phyloP scores from a whole-genome alignment of 768 basidiomycete species.

The Phlebiopsis flavidoalba region DNA sequence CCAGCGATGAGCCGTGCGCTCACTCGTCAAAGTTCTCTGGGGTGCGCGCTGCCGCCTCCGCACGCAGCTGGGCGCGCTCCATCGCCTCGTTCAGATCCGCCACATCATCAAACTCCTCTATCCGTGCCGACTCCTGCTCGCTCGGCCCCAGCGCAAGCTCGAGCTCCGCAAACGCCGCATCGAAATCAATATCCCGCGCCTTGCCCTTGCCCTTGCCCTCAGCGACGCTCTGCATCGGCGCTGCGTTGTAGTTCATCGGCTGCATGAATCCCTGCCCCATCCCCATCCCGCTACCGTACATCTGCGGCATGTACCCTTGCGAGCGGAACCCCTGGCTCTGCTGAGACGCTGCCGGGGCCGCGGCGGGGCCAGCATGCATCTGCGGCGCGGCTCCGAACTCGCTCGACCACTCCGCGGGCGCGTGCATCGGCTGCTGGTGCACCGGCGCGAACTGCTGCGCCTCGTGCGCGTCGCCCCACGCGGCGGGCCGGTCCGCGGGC shows the following conservation, averaged over 20 bases:
- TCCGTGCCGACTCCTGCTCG: slow-evolving; percentile 39
- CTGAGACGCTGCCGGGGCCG: slow-evolving; percentile 30
- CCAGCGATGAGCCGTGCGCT: neutral
- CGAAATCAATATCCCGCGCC: slow-evolving; percentile 71
- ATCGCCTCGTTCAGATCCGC: slow-evolving; percentile 33
- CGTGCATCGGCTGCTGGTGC: slow-evolving; percentile 29
- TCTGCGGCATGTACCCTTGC: slow-evolving; percentile 14
- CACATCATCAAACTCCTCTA: slow-evolving; percentile 49
- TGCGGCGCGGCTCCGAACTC: slow-evolving; percentile 43
- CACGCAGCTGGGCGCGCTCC: slow-evolving; percentile 23
- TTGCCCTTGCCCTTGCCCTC: slow-evolving; percentile 73
- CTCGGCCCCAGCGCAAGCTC: slow-evolving; percentile 44
- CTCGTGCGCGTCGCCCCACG: slow-evolving; percentile 35
- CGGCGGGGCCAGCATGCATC: slow-evolving; percentile 10
- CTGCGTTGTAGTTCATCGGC: slow-evolving; percentile 11
- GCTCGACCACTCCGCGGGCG: slow-evolving; percentile 38
- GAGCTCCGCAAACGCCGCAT: slow-evolving; percentile 75
- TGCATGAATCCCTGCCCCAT: slow-evolving; percentile 20
- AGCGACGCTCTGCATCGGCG: slow-evolving; percentile 3
- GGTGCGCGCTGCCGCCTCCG: slow-evolving; percentile 3
- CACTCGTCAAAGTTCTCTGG: slow-evolving; percentile 34
- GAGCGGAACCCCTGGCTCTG: neutral
- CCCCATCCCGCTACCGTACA: slow-evolving; percentile 23
- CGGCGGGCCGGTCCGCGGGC: slow-evolving; percentile 34
- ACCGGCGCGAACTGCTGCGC: neutral